phyloP scores from a whole-genome alignment of 371 early-diverging fungal species.

The Funneliformis caledonium region DNA sequence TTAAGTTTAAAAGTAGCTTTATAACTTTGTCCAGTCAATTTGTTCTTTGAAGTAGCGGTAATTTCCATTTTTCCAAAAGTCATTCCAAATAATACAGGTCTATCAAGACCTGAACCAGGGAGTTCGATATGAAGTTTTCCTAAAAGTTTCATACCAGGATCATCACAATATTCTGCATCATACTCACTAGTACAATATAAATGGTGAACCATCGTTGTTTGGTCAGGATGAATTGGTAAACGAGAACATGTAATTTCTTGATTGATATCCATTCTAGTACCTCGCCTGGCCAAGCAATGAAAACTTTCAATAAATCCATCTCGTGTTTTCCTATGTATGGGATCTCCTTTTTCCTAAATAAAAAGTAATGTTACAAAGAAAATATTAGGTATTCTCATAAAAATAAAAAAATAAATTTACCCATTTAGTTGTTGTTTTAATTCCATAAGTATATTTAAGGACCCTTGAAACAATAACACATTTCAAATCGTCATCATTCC shows the following conservation, averaged over 20 bases:
- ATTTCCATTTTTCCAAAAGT: constrained; percentile 39
- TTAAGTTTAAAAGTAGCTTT: constrained; percentile 34
- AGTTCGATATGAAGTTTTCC: constrained; percentile 15
- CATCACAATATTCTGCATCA: constrained; percentile 32
- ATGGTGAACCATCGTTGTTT: neutral
- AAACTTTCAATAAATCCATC: neutral
- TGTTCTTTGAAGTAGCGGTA: constrained; percentile 28
- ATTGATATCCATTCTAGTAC: neutral
- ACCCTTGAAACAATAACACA: neutral
- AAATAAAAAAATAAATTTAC: too few species aligned
- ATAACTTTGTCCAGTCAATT: neutral
- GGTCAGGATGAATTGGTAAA: neutral
- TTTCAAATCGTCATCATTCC: neutral
- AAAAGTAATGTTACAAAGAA: too few species aligned
- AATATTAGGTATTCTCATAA: too few species aligned
- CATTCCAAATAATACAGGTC: neutral
- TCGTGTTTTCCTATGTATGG: neutral
- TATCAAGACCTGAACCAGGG: constrained; percentile 14
- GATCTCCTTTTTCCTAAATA: constrained; percentile 29
- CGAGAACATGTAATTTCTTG: constrained; percentile 13
- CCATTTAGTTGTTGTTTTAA: constrained; percentile 4
- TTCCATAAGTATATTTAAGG: constrained; percentile 26
- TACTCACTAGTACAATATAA: constrained; percentile 12
- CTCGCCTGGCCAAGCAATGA: neutral
- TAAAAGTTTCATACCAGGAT: constrained; percentile 9